Conservation (phyloP, 352 stramenopile genomes). For the Pythium aristosporum region DNA sequence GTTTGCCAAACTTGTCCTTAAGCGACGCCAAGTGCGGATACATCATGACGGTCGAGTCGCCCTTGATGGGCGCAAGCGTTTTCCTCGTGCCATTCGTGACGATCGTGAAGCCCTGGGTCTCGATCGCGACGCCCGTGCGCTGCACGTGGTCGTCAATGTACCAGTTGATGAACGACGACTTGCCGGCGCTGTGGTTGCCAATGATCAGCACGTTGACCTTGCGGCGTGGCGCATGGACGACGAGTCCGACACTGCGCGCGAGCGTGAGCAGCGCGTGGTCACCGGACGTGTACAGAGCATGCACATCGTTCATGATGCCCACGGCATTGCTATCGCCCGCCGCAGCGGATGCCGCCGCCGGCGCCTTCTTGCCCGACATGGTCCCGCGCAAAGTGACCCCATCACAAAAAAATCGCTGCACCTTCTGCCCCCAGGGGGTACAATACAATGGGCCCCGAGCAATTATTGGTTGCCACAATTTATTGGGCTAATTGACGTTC, state of each 20-base stretch:
- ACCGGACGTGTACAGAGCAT: slow-evolving; percentile 33
- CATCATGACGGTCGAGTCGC: slow-evolving; percentile 58
- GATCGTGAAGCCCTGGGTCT: slow-evolving; percentile 70
- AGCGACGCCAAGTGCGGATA: slow-evolving; percentile 54
- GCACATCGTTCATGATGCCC: slow-evolving; percentile 39
- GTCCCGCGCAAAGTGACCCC: background rate
- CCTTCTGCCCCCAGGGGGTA: background rate
- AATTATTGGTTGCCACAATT: slow-evolving; percentile 14
- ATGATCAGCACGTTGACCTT: slow-evolving; percentile 73
- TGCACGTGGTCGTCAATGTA: slow-evolving; percentile 58
- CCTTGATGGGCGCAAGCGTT: slow-evolving; percentile 59
- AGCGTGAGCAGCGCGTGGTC: slow-evolving; percentile 31
- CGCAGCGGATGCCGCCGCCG: background rate
- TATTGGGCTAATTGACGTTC: slow-evolving; percentile 19
- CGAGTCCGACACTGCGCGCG: slow-evolving; percentile 33
- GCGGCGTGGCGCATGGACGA: slow-evolving; percentile 50
- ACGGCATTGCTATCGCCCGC: slow-evolving; percentile 31
- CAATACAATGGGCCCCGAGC: background rate
- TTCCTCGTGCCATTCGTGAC: slow-evolving; percentile 57
- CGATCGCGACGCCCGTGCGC: slow-evolving; percentile 60
- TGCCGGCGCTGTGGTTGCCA: slow-evolving; percentile 73
- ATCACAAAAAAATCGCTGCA: background rate
- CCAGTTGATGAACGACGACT: slow-evolving; percentile 80
- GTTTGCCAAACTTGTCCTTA: slow-evolving; percentile 55
- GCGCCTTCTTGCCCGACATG: slow-evolving; percentile 5